A percentile compares a stretch with the other conserved stretches of the same genome.
Conservation (phyloP, 306 rosid species). For the Medicago lupulina region DNA sequence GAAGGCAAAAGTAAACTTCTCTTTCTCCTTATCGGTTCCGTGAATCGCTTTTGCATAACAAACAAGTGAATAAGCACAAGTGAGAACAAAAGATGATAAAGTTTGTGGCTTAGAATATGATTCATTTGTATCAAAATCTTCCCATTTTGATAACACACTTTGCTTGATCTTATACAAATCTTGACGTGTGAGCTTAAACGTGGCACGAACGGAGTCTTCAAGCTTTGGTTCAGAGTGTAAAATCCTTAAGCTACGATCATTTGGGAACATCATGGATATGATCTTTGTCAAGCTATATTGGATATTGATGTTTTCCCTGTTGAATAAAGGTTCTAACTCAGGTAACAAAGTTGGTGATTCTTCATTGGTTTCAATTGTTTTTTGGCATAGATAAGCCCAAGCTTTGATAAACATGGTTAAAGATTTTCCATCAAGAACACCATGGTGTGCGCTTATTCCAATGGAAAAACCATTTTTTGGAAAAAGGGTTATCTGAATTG, state of each 20-base stretch:
- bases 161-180: slow-evolving; percentile 47
- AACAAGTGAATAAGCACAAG: slow-evolving; percentile 35
- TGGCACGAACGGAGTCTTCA: slow-evolving; percentile 42
- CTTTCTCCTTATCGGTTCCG: neutral
- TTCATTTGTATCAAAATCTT: neutral
- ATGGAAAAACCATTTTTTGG: slow-evolving; percentile 55
- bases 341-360: slow-evolving; percentile 2
- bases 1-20: neutral
- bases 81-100: slow-evolving; percentile 43
- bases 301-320: slow-evolving; percentile 47
- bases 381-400: slow-evolving; percentile 52
- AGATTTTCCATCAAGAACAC: slow-evolving; percentile 59
- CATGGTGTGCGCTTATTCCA: slow-evolving; percentile 59
- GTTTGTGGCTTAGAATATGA: slow-evolving; percentile 3
- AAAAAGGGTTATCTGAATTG: slow-evolving; percentile 63
- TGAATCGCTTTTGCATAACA: slow-evolving; percentile 43
- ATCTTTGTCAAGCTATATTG: neutral
- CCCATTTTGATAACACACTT: slow-evolving; percentile 38
- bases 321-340: slow-evolving; percentile 48
- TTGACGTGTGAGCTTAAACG: slow-evolving; percentile 42
- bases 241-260: slow-evolving; percentile 39
- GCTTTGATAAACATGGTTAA: slow-evolving; percentile 56
- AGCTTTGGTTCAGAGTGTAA: slow-evolving; percentile 1
- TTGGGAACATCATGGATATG: neutral
- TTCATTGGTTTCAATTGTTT: slow-evolving; percentile 3